A percentile compares a stretch with the other conserved stretches of the same genome.
Conservation (phyloP, 1,139 yeast genomes). For the Candida sojae region DNA sequence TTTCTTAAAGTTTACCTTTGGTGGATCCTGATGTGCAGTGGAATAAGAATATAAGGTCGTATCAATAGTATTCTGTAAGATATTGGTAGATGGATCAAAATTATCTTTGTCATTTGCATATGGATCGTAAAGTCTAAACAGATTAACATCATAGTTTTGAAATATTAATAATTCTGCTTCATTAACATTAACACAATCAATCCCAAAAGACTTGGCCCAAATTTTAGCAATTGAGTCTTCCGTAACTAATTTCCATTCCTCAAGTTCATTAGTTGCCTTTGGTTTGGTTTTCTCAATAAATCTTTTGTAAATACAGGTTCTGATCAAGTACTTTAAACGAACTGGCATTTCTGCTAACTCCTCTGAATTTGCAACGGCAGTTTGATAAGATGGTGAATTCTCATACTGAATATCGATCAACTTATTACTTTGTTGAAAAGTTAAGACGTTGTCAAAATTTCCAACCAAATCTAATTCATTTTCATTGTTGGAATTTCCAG, state of each 20-base stretch:
- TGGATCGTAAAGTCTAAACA: constrained; percentile 26
- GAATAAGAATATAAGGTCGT: constrained; percentile 30
- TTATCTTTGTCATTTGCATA: constrained; percentile 29
- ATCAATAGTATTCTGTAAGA: constrained; percentile 40
- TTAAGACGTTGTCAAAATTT: constrained; percentile 12
- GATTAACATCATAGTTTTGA: constrained; percentile 38
- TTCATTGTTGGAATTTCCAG: neutral
- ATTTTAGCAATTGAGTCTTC: constrained; percentile 54
- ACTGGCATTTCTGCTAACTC: constrained; percentile 49
- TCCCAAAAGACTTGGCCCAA: constrained; percentile 59
- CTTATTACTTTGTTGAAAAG: constrained; percentile 14
- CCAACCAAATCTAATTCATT: constrained; percentile 9
- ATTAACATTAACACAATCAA: constrained; percentile 51
- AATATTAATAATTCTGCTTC: constrained; percentile 52
- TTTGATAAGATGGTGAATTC: constrained; percentile 28
- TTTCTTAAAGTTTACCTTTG: constrained; percentile 6
- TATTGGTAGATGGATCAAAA: constrained; percentile 22
- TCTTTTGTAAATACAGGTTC: constrained; percentile 52
- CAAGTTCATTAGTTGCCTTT: constrained; percentile 14
- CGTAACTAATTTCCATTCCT: constrained; percentile 54
- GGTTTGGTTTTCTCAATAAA: constrained; percentile 29
- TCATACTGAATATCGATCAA: constrained; percentile 36
- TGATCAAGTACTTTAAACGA: constrained; percentile 48
- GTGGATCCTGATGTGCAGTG: constrained; percentile 9
- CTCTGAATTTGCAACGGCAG: constrained; percentile 30